Evolutionary conservation across 345 rosid genomes (phyloP).

Genomic region (Aquilaria sinensis): DNA sequence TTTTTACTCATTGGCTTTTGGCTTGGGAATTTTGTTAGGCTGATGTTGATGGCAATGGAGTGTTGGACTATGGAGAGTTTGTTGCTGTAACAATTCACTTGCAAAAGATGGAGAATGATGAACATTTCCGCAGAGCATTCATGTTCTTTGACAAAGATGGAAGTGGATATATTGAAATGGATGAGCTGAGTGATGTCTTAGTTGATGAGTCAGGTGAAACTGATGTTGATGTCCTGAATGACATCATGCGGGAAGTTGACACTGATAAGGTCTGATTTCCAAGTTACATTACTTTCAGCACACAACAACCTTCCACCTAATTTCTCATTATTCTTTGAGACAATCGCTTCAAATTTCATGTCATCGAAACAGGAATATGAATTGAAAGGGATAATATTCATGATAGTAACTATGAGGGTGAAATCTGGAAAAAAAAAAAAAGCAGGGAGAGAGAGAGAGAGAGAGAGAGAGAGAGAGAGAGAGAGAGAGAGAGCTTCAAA

Average conservation of each 20-base stretch:
- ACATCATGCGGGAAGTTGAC: constrained; percentile 95
- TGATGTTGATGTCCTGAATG: constrained; percentile 57
- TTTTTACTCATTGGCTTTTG: no score
- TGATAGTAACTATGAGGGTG: no score
- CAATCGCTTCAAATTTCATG: background rate
- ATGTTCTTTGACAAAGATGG: constrained; percentile 86
- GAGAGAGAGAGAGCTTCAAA: background rate
- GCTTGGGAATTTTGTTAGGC: constrained; percentile 43
- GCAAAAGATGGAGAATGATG: constrained; percentile 97
- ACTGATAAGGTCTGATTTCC: constrained; percentile 68
- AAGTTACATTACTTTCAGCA: background rate
- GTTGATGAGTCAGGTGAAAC: constrained; percentile 72
- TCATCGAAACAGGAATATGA: background rate
- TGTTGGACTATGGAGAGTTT: constrained; percentile 87
- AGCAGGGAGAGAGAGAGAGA: no score
- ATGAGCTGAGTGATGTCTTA: constrained; percentile 69
- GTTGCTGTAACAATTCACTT: constrained; percentile 97
- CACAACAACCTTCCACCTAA: background rate
- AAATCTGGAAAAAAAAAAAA: no score
- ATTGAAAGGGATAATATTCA: no score
- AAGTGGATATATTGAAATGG: constrained; percentile 71
- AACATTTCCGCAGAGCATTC: constrained; percentile 87
- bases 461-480: no score
- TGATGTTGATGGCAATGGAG: constrained; percentile 93
- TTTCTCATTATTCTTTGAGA: background rate